Conservation (phyloP, 2,329 filamentous ascomycete genomes). For the Ophiostoma novo-ulmi region DNA sequence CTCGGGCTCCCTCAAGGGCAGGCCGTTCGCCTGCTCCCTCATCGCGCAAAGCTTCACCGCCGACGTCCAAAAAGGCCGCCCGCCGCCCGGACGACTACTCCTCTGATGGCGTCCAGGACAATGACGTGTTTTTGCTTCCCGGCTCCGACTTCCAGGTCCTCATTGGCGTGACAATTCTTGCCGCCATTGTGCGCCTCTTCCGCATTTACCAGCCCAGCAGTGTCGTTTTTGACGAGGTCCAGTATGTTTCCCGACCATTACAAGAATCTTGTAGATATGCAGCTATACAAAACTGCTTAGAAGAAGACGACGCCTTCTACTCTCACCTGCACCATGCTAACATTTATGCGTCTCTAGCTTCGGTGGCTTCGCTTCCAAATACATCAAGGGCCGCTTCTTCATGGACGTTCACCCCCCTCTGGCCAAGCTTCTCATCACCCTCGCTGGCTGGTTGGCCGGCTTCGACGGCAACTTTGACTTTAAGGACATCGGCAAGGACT, state of each 20-base stretch:
- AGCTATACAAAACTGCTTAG: no score
- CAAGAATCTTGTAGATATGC: no score
- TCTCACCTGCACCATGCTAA: slow-evolving; percentile 23
- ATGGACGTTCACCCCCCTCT: slow-evolving; percentile 99
- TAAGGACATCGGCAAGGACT: slow-evolving; percentile 99
- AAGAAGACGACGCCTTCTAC: neutral
- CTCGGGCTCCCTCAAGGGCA: slow-evolving; percentile 13
- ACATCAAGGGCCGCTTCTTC: slow-evolving; percentile 98
- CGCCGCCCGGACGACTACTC: slow-evolving; percentile 53
- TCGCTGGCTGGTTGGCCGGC: slow-evolving; percentile 89
- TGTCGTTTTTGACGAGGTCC: slow-evolving; percentile 98
- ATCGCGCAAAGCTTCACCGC: neutral
- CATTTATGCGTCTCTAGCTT: slow-evolving; percentile 57
- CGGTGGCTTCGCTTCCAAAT: slow-evolving; percentile 95
- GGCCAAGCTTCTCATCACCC: slow-evolving; percentile 91
- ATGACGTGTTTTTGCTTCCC: slow-evolving; percentile 87
- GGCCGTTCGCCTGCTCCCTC: slow-evolving; percentile 14
- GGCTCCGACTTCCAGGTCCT: slow-evolving; percentile 76
- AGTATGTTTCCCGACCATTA: slow-evolving; percentile 56
- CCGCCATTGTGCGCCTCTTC: slow-evolving; percentile 78
- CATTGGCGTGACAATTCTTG: slow-evolving; percentile 66
- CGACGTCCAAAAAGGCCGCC: slow-evolving; percentile 24
- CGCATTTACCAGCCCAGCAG: slow-evolving; percentile 93
- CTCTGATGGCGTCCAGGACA: slow-evolving; percentile 75
- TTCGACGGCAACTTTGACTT: slow-evolving; percentile 97